A percentile compares a stretch with the other conserved stretches of the same genome.
These are phyloP conservation scores for Geotrichum aggregatum DNA, from an alignment of 1,139 yeast genomes.

Conservation along the genomic window DNA sequence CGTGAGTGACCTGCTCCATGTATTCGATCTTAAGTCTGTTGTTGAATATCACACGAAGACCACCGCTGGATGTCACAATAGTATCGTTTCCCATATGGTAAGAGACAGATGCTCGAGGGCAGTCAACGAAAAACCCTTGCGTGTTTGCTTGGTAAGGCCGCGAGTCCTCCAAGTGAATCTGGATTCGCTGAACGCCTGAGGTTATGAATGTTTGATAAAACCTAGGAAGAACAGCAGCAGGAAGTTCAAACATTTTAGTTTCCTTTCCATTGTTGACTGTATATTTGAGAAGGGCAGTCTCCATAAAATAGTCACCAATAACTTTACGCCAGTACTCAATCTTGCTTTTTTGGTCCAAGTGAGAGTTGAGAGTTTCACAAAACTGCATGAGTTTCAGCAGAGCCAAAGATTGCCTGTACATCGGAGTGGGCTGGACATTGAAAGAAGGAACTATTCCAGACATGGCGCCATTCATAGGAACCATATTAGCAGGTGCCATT, in stretches of 20 bases:
- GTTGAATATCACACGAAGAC: conserved; percentile 57
- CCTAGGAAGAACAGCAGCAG: conserved; percentile 62
- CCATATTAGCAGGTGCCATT: not conserved
- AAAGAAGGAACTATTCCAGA: conserved; percentile 30
- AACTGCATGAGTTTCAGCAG: conserved; percentile 33
- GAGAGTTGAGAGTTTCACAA: conserved; percentile 41
- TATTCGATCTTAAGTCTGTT: conserved; percentile 64
- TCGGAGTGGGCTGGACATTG: conserved; percentile 65
- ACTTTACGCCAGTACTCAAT: conserved; percentile 48
- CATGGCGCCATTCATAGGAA: not conserved
- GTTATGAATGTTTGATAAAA: conserved; percentile 53
- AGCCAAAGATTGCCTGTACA: conserved; percentile 29
- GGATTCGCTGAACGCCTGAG: conserved; percentile 54
- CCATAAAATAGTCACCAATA: conserved; percentile 48
- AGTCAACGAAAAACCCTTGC: conserved; percentile 58
- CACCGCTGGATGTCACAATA: conserved; percentile 56
- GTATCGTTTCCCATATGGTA: conserved; percentile 68
- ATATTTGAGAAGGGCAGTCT: conserved; percentile 46
- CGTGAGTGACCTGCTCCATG: conserved; percentile 56
- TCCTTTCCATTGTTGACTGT: conserved; percentile 44
- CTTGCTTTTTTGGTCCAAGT: conserved; percentile 44
- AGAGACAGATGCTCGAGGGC: conserved; percentile 53
- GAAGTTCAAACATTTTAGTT: conserved; percentile 58
- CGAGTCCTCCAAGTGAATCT: conserved; percentile 62
- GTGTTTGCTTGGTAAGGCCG: conserved; percentile 62